A percentile compares a stretch with the other conserved stretches of the same genome.
These are phyloP conservation scores for Calonectria naviculata DNA, from an alignment of 2,329 filamentous ascomycete genomes.

Conservation along the genomic window DNA sequence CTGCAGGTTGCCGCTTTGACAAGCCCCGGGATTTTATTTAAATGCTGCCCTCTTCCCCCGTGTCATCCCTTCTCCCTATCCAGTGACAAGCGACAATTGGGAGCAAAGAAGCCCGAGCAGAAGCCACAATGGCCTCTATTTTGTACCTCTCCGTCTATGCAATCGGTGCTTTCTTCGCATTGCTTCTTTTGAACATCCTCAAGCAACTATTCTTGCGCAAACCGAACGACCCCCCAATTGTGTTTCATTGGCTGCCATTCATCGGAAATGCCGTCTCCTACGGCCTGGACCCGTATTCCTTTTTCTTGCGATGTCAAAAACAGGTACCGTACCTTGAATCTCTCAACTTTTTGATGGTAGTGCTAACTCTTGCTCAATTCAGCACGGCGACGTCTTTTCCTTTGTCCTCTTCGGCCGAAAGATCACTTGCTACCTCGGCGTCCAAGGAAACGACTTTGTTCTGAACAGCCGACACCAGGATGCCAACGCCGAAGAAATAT, in stretches of 20 bases:
- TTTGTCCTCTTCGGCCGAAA: constrained; percentile 64
- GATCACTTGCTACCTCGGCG: constrained; percentile 62
- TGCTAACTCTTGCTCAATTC: neutral
- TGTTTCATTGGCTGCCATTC: constrained; percentile 72
- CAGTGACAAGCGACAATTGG: neutral
- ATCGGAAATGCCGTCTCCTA: constrained; percentile 78
- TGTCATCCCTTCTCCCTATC: neutral
- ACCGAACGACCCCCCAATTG: constrained; percentile 56
- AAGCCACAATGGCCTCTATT: constrained; percentile 13
- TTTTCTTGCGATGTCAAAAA: constrained; percentile 72
- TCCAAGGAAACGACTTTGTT: constrained; percentile 65
- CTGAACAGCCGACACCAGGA: constrained; percentile 65
- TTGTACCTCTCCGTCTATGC: constrained; percentile 21
- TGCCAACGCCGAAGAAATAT: constrained; percentile 66
- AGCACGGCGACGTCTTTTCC: constrained; percentile 66
- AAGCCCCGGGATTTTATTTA: neutral
- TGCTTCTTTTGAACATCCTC: constrained; percentile 23
- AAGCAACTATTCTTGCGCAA: constrained; percentile 31
- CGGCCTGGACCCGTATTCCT: constrained; percentile 76
- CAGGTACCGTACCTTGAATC: constrained; percentile 63
- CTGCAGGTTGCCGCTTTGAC: neutral
- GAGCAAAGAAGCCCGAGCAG: neutral
- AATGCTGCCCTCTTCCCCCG: neutral
- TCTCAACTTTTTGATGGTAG: accelerated
- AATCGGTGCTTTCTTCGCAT: neutral